Conservation (phyloP, 257 asterid species). For the Gentiana dahurica region DNA sequence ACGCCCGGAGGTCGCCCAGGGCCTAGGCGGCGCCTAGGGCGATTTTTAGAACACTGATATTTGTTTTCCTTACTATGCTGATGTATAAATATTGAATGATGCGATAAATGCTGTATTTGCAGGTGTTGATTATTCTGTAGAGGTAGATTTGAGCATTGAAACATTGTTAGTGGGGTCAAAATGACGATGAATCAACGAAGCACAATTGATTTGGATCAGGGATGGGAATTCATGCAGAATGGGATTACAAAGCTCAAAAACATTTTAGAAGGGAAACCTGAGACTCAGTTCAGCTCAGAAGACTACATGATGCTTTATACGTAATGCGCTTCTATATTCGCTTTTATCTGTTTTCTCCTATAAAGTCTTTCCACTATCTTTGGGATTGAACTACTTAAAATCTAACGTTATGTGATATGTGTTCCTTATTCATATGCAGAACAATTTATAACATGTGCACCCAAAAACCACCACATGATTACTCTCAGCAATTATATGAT, state of each 20-base stretch:
- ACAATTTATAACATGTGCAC: constrained; percentile 98
- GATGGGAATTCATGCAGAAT: constrained; percentile 88
- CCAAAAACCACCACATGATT: constrained; percentile 95
- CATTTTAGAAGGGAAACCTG: constrained; percentile 82
- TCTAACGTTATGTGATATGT: not conserved
- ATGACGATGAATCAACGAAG: constrained; percentile 67
- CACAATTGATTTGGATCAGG: constrained; percentile 76
- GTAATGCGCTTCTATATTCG: constrained; percentile 28
- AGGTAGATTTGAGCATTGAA: constrained; percentile 14
- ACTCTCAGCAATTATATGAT: constrained; percentile 90
- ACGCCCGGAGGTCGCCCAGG: no score
- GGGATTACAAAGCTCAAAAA: constrained; percentile 81
- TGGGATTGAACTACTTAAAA: not conserved
- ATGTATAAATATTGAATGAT: no score
- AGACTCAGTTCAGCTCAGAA: constrained; percentile 86
- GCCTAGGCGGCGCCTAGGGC: no score
- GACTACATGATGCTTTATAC: constrained; percentile 93
- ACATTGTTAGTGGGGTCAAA: constrained; percentile 11
- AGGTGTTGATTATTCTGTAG: constrained; percentile 12
- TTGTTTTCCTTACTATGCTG: no score
- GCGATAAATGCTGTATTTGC: constrained; percentile 2
- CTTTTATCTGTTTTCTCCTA: not conserved
- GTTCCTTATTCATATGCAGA: constrained; percentile 30
- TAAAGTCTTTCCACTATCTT: not conserved
- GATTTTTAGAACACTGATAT: no score